These are phyloP conservation scores for Leccinum obscurum DNA, from an alignment of 768 basidiomycete genomes.

Conservation along the genomic window DNA sequence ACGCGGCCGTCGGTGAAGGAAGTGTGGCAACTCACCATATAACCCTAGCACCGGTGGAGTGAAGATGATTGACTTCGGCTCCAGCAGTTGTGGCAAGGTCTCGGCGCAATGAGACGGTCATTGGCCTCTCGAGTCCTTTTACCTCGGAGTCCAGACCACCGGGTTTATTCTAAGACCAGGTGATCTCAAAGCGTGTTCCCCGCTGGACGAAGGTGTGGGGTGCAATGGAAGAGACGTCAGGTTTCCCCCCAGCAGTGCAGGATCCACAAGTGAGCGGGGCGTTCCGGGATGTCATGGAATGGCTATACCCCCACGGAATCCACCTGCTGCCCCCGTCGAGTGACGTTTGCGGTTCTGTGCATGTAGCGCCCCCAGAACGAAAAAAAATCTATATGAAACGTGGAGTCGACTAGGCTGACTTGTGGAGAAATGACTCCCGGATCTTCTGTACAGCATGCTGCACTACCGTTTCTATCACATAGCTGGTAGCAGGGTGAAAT, in stretches of 20 bases:
- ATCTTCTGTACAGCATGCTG: conserved; percentile 47
- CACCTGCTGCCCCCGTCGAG: conserved; percentile 32
- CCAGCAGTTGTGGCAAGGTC: too few relatives aligned
- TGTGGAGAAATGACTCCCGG: conserved; percentile 52
- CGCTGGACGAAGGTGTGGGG: conserved; percentile 4
- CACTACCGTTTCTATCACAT: conserved; percentile 50
- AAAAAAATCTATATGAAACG: conserved; percentile 6
- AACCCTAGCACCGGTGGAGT: conserved; percentile 17
- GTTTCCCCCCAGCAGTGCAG: conserved; percentile 9
- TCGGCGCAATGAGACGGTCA: too few relatives aligned
- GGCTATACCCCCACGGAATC: conserved; percentile 13
- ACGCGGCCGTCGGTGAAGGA: background rate
- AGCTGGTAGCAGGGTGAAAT: conserved; percentile 35
- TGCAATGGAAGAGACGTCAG: conserved; percentile 10
- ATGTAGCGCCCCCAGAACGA: conserved; percentile 14
- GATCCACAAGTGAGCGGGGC: conserved; percentile 3
- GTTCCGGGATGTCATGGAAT: conserved; percentile 20
- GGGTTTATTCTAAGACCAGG: background rate
- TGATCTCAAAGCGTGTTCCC: background rate
- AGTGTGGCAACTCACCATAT: conserved; percentile 5
- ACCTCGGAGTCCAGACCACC: background rate
- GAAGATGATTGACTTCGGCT: too few relatives aligned
- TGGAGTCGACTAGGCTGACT: background rate
- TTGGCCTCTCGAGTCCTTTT: background rate
- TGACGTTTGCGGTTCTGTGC: conserved; percentile 32